phyloP scores from a whole-genome alignment of 2,329 filamentous ascomycete species.

The Diaporthe sp. region DNA sequence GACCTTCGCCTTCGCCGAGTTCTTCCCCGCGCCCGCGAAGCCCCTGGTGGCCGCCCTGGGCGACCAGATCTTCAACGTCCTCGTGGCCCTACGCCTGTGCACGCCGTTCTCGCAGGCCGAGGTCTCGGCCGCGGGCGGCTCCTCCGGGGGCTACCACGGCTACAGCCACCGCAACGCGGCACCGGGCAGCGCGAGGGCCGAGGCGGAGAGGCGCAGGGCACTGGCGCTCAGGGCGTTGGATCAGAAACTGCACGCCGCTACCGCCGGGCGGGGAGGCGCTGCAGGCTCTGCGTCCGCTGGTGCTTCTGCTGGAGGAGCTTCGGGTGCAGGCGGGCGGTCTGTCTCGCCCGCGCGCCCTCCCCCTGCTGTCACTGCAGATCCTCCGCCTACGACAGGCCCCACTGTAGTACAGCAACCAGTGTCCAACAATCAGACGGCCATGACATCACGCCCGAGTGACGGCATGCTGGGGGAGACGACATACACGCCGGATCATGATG shows the following conservation, averaged over 20 bases:
- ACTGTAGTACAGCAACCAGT: slow-evolving; percentile 68
- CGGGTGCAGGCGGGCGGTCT: slow-evolving; percentile 2
- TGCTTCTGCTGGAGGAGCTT: neutral
- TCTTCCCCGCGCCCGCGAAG: slow-evolving; percentile 89
- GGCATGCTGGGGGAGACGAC: slow-evolving; percentile 74
- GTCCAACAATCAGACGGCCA: slow-evolving; percentile 65
- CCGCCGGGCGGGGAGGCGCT: slow-evolving; percentile 49
- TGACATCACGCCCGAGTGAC: slow-evolving; percentile 63
- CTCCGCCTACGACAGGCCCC: slow-evolving; percentile 58
- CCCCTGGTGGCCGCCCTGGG: slow-evolving; percentile 80
- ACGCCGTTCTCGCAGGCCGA: slow-evolving; percentile 87
- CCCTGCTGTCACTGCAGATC: slow-evolving; percentile 48
- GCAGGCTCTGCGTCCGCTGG: neutral
- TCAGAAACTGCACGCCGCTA: slow-evolving; percentile 89
- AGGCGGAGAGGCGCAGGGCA: slow-evolving; percentile 89
- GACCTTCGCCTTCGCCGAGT: slow-evolving; percentile 94
- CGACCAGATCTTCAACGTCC: slow-evolving; percentile 77
- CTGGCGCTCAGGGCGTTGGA: slow-evolving; percentile 92
- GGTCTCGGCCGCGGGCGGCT: slow-evolving; percentile 70
- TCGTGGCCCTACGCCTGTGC: slow-evolving; percentile 82
- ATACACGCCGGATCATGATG: slow-evolving; percentile 73
- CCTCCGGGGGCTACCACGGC: slow-evolving; percentile 46
- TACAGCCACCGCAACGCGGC: slow-evolving; percentile 65
- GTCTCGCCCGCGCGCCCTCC: slow-evolving; percentile 49
- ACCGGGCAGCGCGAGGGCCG: slow-evolving; percentile 80